Evolutionary conservation across 768 basidiomycete genomes (phyloP), one percentile per base, ranked within the genome.

Genomic region (Rhizopogon roseolus): DNA sequence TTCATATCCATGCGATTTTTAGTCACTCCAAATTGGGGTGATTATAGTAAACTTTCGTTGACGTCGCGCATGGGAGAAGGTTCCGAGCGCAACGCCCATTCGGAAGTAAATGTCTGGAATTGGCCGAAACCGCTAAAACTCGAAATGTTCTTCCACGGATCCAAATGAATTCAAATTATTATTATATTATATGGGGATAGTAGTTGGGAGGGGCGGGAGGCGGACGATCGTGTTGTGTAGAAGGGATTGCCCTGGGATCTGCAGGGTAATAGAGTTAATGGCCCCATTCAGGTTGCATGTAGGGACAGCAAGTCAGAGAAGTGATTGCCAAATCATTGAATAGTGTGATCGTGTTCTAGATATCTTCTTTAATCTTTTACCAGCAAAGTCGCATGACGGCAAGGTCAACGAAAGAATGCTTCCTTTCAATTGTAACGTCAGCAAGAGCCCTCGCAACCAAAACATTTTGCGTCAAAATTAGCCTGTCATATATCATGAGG

Each of bases 1-100:
- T 11, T 4, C 34, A 36, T 36, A 36, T 36, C 34, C 34, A 36
- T 36, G 5, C 13, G 34, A 11, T 10, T 36, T 36, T 36, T 36
- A 10, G 34, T 13, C 34, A 45, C 36, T 49, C 57, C 42, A 55
- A 19, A 59, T 64, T 49, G 57, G 55, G 14, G 9, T 38, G 6
- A 36, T 50, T 55, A 56, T 39, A 39, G 25, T 38, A 19, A 46
- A 65, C 64, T 57, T 67, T 67, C 63, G 48, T 58, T 65, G 64
- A 65, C 66, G 43, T 55, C 52, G 40, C 44, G 51, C 44, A 53
- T 48, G n/a, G 45, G 34, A 53, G n/a, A 55, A 52, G 54, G 51
- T 54, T 45, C 52, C 54, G 52, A 54, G 29, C 39, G 38, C 28
- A 19, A 40, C 17, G 28, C 37, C 49, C 53, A 54, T 54, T 52